Conservation (phyloP, 2,329 filamentous ascomycete genomes). For the Pyrenochaeta sp. region DNA sequence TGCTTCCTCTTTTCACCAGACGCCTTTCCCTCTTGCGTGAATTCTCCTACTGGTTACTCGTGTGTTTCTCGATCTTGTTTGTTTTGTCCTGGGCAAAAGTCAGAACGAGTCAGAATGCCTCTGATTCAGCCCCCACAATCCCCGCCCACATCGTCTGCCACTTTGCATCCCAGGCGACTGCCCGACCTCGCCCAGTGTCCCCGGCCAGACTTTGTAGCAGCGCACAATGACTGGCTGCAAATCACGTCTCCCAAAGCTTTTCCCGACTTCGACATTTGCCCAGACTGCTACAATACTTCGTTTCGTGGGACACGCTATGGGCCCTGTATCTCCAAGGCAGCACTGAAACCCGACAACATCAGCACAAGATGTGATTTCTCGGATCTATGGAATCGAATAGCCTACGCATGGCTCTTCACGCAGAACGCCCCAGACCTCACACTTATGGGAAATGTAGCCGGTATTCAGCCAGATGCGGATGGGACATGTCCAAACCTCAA, state of each 20-base stretch:
- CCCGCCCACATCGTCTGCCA: conserved; percentile 5
- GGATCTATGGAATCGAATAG: conserved; percentile 22
- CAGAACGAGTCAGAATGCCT: conserved; percentile 14
- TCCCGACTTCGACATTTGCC: conserved; percentile 28
- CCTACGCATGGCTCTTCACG: conserved; percentile 22
- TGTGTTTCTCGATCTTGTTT: not conserved
- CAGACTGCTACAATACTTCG: conserved; percentile 26
- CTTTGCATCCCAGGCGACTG: conserved; percentile 1
- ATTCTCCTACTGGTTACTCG: not conserved
- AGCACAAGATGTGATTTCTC: conserved; percentile 20
- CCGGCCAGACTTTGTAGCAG: conserved; percentile 10
- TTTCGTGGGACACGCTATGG: conserved; percentile 21
- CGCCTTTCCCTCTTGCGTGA: not conserved
- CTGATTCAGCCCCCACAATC: conserved; percentile 15
- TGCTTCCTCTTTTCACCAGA: not conserved
- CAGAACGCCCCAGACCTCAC: conserved; percentile 16
- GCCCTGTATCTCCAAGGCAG: conserved; percentile 11
- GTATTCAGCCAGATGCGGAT: conserved; percentile 18
- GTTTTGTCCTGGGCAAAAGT: conserved; percentile 3
- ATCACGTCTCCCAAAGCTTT: conserved; percentile 20
- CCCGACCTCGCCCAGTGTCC: conserved; percentile 15
- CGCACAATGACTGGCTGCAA: conserved; percentile 20
- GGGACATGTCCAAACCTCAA: conserved; percentile 27
- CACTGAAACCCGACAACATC: conserved; percentile 15
- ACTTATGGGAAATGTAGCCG: conserved; percentile 17